Conservation (phyloP, 2,329 filamentous ascomycete genomes). For the Metarhizium robertsii region DNA sequence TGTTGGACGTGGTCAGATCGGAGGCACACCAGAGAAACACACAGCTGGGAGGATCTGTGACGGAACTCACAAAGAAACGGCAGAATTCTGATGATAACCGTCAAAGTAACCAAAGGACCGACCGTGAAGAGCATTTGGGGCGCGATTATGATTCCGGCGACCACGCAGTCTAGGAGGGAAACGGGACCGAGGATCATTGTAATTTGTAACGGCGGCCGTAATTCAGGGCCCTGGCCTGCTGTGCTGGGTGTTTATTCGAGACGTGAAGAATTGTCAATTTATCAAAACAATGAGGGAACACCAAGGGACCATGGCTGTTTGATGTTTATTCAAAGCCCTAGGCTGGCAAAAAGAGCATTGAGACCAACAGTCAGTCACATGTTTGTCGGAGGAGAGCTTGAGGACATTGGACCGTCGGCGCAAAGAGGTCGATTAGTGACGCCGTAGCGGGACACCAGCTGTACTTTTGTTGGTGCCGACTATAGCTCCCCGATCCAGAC, state of each 20-base stretch:
- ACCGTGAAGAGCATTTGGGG: constrained; percentile 63
- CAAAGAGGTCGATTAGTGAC: not conserved
- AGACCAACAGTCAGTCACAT: not conserved
- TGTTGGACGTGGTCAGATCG: not conserved
- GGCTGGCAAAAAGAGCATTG: not conserved
- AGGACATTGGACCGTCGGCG: not conserved
- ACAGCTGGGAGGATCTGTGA: not conserved
- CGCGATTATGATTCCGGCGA: constrained; percentile 61
- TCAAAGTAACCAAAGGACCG: constrained; percentile 48
- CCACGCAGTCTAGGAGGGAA: constrained; percentile 65
- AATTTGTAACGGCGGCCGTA: not conserved
- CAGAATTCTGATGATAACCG: constrained; percentile 50
- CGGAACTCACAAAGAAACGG: constrained; percentile 56
- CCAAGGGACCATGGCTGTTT: not conserved
- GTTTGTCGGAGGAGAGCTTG: not conserved
- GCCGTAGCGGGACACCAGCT: no score
- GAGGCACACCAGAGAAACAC: not conserved
- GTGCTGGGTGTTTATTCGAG: not conserved
- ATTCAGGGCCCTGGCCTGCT: not conserved
- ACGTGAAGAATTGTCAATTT: no score
- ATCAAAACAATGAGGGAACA: no score
- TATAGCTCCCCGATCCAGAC: not conserved
- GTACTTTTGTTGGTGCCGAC: no score
- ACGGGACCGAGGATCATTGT: constrained; percentile 65
- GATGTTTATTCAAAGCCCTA: not conserved